Base-by-base conservation (phyloP, 176 grass and related monocot species). In the Alopecurus myosuroides region DNA sequence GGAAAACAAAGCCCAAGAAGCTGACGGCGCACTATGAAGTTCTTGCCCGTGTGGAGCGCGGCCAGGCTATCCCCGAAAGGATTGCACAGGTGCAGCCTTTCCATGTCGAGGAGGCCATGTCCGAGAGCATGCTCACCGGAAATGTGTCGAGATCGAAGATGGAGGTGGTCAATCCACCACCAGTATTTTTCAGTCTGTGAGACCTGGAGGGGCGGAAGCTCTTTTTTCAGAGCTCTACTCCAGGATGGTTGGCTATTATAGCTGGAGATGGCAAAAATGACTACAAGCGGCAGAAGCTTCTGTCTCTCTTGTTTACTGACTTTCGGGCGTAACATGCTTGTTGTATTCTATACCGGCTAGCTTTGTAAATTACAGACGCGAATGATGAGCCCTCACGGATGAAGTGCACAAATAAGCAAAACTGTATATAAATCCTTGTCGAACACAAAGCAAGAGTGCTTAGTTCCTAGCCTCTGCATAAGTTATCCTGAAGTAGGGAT, bases 141-240 rank as follows among this genome's bases (percentile, higher is more conserved):
- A 98, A 98, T 9, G 57, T 82, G 22, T 82, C 92, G 8, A 84
- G 80, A 71, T 88, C 95, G 6, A 91, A 86, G 46, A 76, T 81
- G 81, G 82, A 91, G 49, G 63, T 74, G 6, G 70, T 86, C 63
- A 82, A 88, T 76, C 74, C 91, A 1, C 80, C 87, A 1, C 95
- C 78, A 0, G 82, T 78, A 77, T 95, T 83, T 76, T 98, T 98
- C 90, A 87, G 85, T n/a, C 83, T 98, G 30, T 98, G 86, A 98
- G 74, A 45, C 19, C 15, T 20, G 26, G 12, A 87, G 80, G 85
- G 41, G 71, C 53, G 62, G 71, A 55, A 36, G 39, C 37, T 87
- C 20, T 68, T 41, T 11, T 80, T 77, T 57, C 52, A 51, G 57
- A 81, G 23, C 34, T 79, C 22, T 42, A 29, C 48, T 37, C 58